Conservation (phyloP, 2,329 filamentous ascomycete genomes). For the Calonectria montana region DNA sequence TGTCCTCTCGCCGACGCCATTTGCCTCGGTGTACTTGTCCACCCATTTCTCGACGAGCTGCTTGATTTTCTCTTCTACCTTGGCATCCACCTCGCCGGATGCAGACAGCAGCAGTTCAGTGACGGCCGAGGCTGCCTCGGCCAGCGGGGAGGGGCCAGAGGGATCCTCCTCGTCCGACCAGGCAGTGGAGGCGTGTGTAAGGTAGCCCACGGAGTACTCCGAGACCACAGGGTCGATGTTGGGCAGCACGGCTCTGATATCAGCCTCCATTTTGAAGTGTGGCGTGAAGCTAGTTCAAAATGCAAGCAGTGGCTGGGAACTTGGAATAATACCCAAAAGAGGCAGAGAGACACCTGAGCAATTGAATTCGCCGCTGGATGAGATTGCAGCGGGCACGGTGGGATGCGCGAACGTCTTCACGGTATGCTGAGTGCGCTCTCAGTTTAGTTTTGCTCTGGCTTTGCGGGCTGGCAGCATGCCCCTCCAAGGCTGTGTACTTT, state of each 20-base stretch:
- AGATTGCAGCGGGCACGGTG: not conserved
- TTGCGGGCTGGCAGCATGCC: conserved; percentile 33
- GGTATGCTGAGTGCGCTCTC: conserved; percentile 1
- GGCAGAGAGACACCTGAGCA: not conserved
- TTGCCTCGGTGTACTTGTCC: conserved; percentile 78
- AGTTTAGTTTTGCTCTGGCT: conserved; percentile 25
- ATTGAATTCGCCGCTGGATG: not conserved
- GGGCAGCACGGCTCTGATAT: conserved; percentile 86
- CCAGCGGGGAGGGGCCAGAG: conserved; percentile 78
- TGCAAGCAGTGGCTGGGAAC: not conserved
- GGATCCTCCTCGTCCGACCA: conserved; percentile 81
- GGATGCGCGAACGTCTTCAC: conserved; percentile 7
- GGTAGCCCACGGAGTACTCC: conserved; percentile 93
- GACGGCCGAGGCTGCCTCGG: conserved; percentile 85
- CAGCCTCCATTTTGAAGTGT: conserved; percentile 78
- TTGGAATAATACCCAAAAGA: not conserved
- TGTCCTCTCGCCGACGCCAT: conserved; percentile 77
- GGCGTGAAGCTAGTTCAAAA: conserved; percentile 8
- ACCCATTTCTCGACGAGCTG: conserved; percentile 92
- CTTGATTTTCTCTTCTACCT: conserved; percentile 82
- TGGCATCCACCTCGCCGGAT: conserved; percentile 80
- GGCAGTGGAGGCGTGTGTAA: conserved; percentile 90
- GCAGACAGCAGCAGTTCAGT: conserved; percentile 93
- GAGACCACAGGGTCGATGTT: conserved; percentile 90
- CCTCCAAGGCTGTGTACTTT: conserved; percentile 32